Evolutionary conservation across 106 monocot genomes (phyloP).

Genomic region (Phalaenopsis equestris): DNA sequence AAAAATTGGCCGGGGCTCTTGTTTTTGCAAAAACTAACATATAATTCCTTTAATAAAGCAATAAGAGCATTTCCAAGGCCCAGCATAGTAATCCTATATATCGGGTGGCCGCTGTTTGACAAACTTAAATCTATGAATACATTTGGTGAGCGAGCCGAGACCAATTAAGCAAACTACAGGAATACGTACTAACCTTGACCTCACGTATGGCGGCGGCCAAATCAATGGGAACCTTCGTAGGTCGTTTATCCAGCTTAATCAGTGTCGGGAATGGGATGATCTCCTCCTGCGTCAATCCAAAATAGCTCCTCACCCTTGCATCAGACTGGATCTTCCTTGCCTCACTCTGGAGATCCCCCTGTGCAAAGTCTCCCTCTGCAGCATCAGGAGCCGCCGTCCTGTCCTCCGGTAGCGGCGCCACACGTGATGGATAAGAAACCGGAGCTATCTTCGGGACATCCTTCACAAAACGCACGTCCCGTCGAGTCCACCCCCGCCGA

Average conservation of each 20-base stretch:
- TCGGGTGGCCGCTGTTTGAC: not conserved
- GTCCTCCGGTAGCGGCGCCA: constrained; percentile 81
- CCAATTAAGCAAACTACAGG: not conserved
- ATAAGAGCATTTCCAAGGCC: too few species aligned
- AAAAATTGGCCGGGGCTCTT: too few species aligned
- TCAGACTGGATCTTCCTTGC: constrained; percentile 49
- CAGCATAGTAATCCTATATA: too few species aligned
- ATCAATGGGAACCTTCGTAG: constrained; percentile 46
- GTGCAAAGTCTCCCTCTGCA: constrained; percentile 22
- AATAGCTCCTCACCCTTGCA: constrained; percentile 32
- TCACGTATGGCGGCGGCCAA: constrained; percentile 54
- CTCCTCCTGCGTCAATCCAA: constrained; percentile 54
- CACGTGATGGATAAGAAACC: constrained; percentile 51
- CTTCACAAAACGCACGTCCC: constrained; percentile 69
- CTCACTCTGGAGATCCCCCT: constrained; percentile 38
- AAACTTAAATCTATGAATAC: not conserved
- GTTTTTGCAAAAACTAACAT: too few species aligned
- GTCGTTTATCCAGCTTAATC: constrained; percentile 48
- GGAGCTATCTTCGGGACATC: constrained; percentile 53
- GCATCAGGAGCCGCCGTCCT: constrained; percentile 8
- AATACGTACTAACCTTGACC: constrained; percentile 59
- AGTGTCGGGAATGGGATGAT: constrained; percentile 62
- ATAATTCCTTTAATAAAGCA: too few species aligned
- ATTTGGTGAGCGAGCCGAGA: not conserved
- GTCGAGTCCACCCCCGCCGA: constrained; percentile 44